Evolutionary conservation across 345 rosid genomes (phyloP).

Genomic region (Bruguiera sexangula): DNA sequence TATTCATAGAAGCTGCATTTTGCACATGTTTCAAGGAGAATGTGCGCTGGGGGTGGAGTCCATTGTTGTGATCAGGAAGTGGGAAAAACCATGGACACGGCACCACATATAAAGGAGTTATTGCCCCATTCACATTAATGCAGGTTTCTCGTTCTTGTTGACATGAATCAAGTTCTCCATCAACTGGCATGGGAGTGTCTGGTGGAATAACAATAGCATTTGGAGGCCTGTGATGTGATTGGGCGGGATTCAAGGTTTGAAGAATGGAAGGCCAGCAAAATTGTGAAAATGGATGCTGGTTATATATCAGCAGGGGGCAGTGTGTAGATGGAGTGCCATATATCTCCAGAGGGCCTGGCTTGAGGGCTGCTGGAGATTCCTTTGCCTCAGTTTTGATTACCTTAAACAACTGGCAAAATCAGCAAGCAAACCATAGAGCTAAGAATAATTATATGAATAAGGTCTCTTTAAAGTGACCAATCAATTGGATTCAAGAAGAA

Average conservation of each 20-base stretch:
- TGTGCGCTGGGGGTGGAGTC: constrained; percentile 26
- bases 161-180: constrained; percentile 30
- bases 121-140: constrained; percentile 28
- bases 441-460: not conserved
- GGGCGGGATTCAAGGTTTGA: constrained; percentile 43
- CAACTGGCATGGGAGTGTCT: constrained; percentile 23
- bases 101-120: constrained; percentile 49
- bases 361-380: constrained; percentile 34
- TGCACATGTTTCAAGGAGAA: constrained; percentile 25
- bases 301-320: constrained; percentile 51
- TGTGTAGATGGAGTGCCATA: constrained; percentile 34
- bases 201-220: constrained; percentile 34
- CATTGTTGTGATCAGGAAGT: constrained; percentile 43
- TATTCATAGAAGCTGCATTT: constrained; percentile 31
- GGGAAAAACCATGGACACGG: constrained; percentile 74
- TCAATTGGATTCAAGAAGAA: not conserved
- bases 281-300: constrained; percentile 54
- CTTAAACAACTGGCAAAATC: constrained; percentile 43
- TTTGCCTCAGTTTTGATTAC: constrained; percentile 38
- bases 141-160: constrained; percentile 36
- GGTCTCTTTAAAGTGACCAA: not conserved
- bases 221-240: constrained; percentile 36
- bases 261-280: constrained; percentile 66
- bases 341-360: constrained; percentile 32
- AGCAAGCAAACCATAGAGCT: constrained; percentile 7